Conservation (phyloP, 371 early-diverging fungal genomes). For the Coemansia sp. region DNA sequence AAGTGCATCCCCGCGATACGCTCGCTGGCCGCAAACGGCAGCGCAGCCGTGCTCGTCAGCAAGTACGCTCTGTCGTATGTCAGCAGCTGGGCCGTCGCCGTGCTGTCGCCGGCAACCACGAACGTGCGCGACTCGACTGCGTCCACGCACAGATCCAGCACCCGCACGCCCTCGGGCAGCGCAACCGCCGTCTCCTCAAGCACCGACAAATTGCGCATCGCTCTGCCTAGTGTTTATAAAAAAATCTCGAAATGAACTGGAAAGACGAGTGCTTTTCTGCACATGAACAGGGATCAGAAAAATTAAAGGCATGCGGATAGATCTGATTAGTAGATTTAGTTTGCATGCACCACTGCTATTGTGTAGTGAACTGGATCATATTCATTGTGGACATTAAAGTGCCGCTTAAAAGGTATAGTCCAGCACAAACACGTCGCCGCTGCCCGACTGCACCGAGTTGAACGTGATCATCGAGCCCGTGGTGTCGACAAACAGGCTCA, state of each 20-base stretch:
- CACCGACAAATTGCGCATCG: slow-evolving; percentile 31
- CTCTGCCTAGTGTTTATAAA: neutral
- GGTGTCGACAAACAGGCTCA: slow-evolving; percentile 45
- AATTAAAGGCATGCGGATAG: neutral
- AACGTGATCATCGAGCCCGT: slow-evolving; percentile 17
- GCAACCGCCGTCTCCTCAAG: slow-evolving; percentile 8
- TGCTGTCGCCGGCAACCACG: slow-evolving; percentile 6
- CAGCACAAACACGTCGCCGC: slow-evolving; percentile 22
- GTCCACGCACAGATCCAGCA: slow-evolving; percentile 24
- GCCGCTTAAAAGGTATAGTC: slow-evolving; percentile 7
- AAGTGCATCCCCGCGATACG: slow-evolving; percentile 1
- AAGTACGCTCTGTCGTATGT: neutral
- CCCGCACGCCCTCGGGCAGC: slow-evolving; percentile 2
- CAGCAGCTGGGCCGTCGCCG: slow-evolving; percentile 7
- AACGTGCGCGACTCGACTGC: slow-evolving; percentile 5
- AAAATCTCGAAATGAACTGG: neutral
- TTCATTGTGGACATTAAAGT: neutral
- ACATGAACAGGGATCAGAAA: neutral
- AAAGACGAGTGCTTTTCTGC: neutral
- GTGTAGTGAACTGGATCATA: too few species aligned
- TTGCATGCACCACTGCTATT: too few species aligned
- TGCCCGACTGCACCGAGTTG: slow-evolving; percentile 44
- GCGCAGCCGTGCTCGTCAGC: neutral
- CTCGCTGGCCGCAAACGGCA: slow-evolving; percentile 20
- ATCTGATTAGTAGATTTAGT: too few species aligned